Conservation (phyloP, 2,329 filamentous ascomycete genomes). For the Colletotrichum filicis region DNA sequence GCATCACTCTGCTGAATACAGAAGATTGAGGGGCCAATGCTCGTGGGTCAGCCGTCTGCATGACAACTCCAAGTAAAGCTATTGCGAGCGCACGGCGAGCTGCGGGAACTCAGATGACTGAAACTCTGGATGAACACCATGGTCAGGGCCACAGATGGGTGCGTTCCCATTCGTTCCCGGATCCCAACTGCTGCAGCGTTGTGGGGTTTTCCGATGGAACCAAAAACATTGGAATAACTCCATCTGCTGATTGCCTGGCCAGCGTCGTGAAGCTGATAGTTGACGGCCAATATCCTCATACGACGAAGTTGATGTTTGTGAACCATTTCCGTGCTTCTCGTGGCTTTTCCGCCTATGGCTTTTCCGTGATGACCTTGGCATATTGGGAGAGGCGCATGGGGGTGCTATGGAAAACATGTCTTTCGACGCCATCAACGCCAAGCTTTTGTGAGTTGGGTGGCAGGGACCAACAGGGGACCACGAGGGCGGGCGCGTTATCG, state of each 20-base stretch:
- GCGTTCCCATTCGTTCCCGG: neutral
- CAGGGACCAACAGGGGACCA: slow-evolving; percentile 12
- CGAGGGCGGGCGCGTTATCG: neutral
- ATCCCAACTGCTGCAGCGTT: neutral
- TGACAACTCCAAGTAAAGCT: neutral
- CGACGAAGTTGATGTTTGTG: neutral
- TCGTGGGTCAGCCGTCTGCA: slow-evolving; percentile 5
- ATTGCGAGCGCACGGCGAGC: neutral
- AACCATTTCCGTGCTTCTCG: neutral
- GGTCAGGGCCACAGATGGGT: neutral
- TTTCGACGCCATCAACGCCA: slow-evolving; percentile 15
- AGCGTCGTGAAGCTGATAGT: slow-evolving; percentile 3
- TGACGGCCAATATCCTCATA: neutral
- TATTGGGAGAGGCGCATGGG: neutral
- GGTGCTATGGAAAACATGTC: slow-evolving; percentile 5
- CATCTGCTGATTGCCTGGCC: neutral
- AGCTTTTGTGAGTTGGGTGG: slow-evolving; percentile 13
- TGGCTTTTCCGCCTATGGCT: slow-evolving; percentile 1
- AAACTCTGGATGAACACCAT: neutral
- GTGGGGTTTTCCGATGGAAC: slow-evolving; percentile 16
- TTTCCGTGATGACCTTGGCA: slow-evolving; percentile 30
- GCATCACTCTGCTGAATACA: neutral
- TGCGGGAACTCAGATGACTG: slow-evolving; percentile 1
- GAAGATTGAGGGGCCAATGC: neutral
- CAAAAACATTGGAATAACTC: neutral